phyloP scores from a whole-genome alignment of 2,329 filamentous ascomycete species.

The Clarireedia homoeocarpa region DNA sequence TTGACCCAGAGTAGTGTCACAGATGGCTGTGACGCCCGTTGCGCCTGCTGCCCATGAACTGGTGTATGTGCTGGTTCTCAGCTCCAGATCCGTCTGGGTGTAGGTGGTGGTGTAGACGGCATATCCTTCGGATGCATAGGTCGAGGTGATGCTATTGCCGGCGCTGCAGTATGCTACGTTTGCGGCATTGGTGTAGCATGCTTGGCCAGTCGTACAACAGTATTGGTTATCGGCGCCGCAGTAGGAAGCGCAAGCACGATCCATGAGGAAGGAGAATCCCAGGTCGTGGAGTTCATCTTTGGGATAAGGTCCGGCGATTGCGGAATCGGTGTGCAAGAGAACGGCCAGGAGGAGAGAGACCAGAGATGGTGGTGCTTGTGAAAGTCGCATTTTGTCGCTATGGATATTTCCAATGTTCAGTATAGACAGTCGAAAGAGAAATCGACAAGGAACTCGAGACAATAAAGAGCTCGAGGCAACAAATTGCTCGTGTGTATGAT shows the following conservation, averaged over 20 bases:
- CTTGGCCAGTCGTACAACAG: slow-evolving; percentile 42
- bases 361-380: slow-evolving; percentile 24
- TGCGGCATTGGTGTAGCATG: slow-evolving; percentile 42
- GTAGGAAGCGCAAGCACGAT: slow-evolving; percentile 40
- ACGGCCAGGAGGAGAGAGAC: slow-evolving; percentile 33
- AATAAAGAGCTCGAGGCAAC: not conserved
- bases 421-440: not conserved
- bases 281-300: slow-evolving; percentile 39
- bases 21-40: slow-evolving; percentile 33
- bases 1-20: slow-evolving; percentile 45
- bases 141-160: slow-evolving; percentile 15
- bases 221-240: slow-evolving; percentile 49
- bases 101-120: slow-evolving; percentile 39
- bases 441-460: not conserved
- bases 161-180: slow-evolving; percentile 43
- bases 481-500: not conserved
- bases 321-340: slow-evolving; percentile 31
- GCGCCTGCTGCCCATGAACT: slow-evolving; percentile 11
- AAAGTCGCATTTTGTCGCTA: slow-evolving; percentile 31
- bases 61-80: slow-evolving; percentile 44
- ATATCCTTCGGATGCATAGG: slow-evolving; percentile 23
- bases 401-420: not conserved
- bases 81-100: slow-evolving; percentile 45
- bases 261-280: slow-evolving; percentile 44
- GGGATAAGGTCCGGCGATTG: slow-evolving; percentile 41